phyloP scores from a whole-genome alignment of 2,329 filamentous ascomycete genomes.

The Harringtonia aguacate region DNA sequence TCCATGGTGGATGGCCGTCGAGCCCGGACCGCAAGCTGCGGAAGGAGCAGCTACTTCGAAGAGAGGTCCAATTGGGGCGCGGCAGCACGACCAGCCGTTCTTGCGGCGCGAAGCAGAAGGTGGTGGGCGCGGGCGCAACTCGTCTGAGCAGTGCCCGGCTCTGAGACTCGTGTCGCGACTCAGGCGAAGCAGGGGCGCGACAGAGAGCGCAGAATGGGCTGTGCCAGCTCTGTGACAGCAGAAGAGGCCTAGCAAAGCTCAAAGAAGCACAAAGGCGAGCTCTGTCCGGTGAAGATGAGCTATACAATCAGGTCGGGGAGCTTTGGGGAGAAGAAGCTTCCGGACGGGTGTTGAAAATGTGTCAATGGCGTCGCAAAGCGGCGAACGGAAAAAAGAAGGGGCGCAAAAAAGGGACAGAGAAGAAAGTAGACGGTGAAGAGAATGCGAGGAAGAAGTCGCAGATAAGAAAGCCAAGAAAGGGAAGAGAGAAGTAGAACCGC shows the following conservation, averaged over 20 bases:
- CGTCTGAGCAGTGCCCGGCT: no score
- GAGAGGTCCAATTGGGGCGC: not conserved
- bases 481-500: not conserved
- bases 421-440: not conserved
- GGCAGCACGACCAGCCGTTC: not conserved
- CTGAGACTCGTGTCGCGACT: no score
- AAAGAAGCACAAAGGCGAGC: no score
- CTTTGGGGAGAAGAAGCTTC: not conserved
- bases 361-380: constrained; percentile 1
- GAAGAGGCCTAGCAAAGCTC: no score
- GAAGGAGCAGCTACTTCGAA: not conserved
- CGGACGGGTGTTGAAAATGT: not conserved
- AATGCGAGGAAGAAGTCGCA: not conserved
- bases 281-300: not conserved
- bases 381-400: constrained; percentile 2
- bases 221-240: no score
- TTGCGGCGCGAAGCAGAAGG: not conserved
- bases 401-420: constrained; percentile 4
- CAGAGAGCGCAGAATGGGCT: no score
- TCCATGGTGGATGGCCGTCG: constrained; percentile 17
- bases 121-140: no score
- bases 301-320: not conserved
- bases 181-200: no score
- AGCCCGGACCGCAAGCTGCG: not conserved
- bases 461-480: not conserved